These are phyloP conservation scores for Favolaschia claudopus DNA, from an alignment of 768 basidiomycete genomes.

Conservation along the genomic window DNA sequence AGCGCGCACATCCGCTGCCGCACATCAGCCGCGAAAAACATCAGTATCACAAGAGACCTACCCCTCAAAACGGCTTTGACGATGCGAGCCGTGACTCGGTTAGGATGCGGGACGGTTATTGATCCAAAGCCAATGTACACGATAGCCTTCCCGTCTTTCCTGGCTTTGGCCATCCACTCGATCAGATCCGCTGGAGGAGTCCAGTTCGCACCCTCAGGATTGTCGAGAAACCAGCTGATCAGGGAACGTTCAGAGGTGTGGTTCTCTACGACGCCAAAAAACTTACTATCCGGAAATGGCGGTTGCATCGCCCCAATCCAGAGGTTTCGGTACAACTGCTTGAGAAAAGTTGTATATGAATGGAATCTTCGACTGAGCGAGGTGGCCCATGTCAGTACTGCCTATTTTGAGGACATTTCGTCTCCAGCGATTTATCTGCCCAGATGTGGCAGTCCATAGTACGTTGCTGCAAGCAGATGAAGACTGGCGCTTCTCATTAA, in stretches of 20 bases:
- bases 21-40: neutral
- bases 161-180: conserved; percentile 64
- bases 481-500: neutral
- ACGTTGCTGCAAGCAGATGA: conserved; percentile 49
- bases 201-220: conserved; percentile 64
- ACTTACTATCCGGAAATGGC: conserved; percentile 64
- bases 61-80: conserved; percentile 68
- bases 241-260: neutral
- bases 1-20: conserved; percentile 64
- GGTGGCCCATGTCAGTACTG: conserved; percentile 65
- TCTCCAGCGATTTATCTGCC: conserved; percentile 74
- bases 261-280: neutral
- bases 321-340: conserved; percentile 72
- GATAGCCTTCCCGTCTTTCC: conserved; percentile 60
- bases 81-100: conserved; percentile 60
- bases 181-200: conserved; percentile 55
- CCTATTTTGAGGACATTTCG: conserved; percentile 54
- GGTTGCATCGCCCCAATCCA: conserved; percentile 71
- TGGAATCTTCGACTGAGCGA: conserved; percentile 65
- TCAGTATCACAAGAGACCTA: conserved; percentile 34
- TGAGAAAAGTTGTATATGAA: conserved; percentile 76
- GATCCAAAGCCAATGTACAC: conserved; percentile 80
- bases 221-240: conserved; percentile 69
- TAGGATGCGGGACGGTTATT: conserved; percentile 69
- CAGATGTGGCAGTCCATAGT: conserved; percentile 70